Conservation (phyloP, 2,329 filamentous ascomycete genomes). For the Emmonsia crescens region DNA sequence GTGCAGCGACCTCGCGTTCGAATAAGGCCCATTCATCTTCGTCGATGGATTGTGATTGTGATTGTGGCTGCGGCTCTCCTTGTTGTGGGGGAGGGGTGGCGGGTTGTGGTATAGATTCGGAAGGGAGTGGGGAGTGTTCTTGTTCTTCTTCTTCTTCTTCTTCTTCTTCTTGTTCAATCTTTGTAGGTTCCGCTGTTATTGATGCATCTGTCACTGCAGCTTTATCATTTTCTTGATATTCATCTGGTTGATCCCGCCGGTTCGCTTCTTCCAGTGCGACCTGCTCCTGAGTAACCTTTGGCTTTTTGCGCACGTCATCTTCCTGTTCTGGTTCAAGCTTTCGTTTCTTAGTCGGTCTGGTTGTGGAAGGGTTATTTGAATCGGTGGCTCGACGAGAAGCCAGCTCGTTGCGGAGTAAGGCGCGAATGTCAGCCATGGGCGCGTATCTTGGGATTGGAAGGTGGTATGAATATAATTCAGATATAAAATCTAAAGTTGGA, state of each 20-base stretch:
- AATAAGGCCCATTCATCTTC: conserved; percentile 82
- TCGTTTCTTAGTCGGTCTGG: conserved; percentile 41
- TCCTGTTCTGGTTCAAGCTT: conserved; percentile 38
- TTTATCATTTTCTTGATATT: background rate
- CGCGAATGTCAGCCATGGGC: conserved; percentile 66
- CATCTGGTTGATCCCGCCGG: conserved; percentile 11
- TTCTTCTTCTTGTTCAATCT: background rate
- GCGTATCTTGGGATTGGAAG: background rate
- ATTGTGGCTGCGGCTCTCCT: background rate
- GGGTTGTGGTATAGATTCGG: background rate
- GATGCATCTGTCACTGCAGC: background rate
- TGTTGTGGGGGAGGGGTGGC: background rate
- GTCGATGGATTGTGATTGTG: conserved; percentile 39
- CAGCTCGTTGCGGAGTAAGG: conserved; percentile 67
- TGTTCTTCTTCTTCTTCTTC: conserved; percentile 10
- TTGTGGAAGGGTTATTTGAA: conserved; percentile 37
- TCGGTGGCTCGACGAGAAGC: conserved; percentile 62
- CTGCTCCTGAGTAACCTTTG: conserved; percentile 26
- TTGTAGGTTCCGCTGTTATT: conserved; percentile 8
- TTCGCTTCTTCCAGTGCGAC: conserved; percentile 19
- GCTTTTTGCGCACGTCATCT: conserved; percentile 34
- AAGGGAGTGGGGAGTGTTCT: background rate
- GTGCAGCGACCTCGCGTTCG: conserved; percentile 62
- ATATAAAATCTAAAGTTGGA: background rate
- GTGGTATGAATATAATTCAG: background rate